Base-by-base conservation (phyloP, 768 basidiomycete species). In the Rhizopogon vulgaris region DNA sequence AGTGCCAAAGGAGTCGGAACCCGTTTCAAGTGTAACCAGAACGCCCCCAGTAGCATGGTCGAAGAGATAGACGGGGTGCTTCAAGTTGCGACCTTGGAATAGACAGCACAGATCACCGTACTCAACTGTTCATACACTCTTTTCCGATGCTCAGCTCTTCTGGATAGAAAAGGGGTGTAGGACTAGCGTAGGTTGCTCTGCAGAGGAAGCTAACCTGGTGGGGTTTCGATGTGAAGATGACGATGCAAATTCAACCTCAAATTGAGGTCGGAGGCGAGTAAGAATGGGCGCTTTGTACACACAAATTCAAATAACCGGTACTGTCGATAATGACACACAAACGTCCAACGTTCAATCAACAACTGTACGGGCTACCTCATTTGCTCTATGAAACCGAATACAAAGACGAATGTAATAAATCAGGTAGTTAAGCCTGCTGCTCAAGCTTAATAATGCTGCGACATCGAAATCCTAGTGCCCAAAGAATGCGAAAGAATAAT, bases 1-100 rank as follows among this genome's bases (percentile, higher is more conserved):
- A 90, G 58, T 3, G 80, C 83, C 12, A 79, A 53, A 2, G 81
- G 73, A 1, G 82, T 76, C 8, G 84, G 78, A 40, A 83, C 64
- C 45, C 75, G 70, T 41, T 72, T 72, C 28, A 78, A 52, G 56
- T 69, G 74, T 41, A 18, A 6, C 60, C 69, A 68, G 4, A 54
- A 11, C 36, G 50, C 25, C 51, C 57, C 65, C 56, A 52, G 56
- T 58, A 60, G 67, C 66, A 67, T 67, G 49, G 25, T 25, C 34
- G 60, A 56, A 45, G 30, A 30, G 24, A 45, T 48, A n/a, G 11
- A 22, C 28, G 41, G 14, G 22, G 17, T 30, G 17, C n/a, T 34
- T 34, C 11, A 34, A 30, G 9, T 15, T 6, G 25, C 41, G 42
- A 45, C 43, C 6, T 12, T 30, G 14, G 9, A n/a, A 34, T 46